phyloP scores from a whole-genome alignment of 306 rosid genomes.

The Fagus sylvatica region DNA sequence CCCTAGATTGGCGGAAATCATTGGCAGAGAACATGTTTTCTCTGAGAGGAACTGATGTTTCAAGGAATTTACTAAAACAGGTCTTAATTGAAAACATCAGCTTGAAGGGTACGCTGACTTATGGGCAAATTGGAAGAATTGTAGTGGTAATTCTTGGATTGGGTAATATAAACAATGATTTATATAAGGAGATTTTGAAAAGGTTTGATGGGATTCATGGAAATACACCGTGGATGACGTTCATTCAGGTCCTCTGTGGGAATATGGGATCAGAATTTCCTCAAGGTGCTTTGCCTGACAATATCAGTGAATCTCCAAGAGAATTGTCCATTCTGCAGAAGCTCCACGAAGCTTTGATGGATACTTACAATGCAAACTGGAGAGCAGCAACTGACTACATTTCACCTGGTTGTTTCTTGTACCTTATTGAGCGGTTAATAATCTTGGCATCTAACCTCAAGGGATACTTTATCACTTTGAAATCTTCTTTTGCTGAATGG shows the following conservation, averaged over 20 bases:
- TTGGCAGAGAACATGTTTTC: constrained; percentile 36
- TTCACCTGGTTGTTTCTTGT: constrained; percentile 62
- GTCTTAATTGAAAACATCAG: constrained; percentile 28
- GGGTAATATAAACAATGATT: constrained; percentile 23
- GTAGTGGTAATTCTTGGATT: constrained; percentile 49
- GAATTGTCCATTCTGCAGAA: constrained; percentile 2
- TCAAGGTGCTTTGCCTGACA: background rate
- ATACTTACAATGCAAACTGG: constrained; percentile 45
- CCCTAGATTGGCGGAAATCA: constrained; percentile 44
- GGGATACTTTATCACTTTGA: constrained; percentile 46
- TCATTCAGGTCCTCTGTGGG: constrained; percentile 30
- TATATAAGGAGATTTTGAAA: constrained; percentile 11
- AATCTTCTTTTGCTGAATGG: constrained; percentile 68
- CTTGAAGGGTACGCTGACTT: constrained; percentile 18
- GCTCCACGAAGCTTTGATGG: constrained; percentile 37
- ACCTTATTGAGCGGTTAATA: constrained; percentile 67
- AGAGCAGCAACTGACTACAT: constrained; percentile 28
- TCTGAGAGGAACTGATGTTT: constrained; percentile 39
- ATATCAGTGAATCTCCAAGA: background rate
- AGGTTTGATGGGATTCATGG: constrained; percentile 17
- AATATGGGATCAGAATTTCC: constrained; percentile 8
- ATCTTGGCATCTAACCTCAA: constrained; percentile 27
- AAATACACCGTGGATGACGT: constrained; percentile 43
- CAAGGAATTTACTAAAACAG: constrained; percentile 27
- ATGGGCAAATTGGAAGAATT: constrained; percentile 54